Percentiles rank a stretch among this genome's conserved stretches.
Evolutionary conservation across 2,329 filamentous ascomycete species (phyloP).

Genomic region (Colletotrichum tanaceti): DNA sequence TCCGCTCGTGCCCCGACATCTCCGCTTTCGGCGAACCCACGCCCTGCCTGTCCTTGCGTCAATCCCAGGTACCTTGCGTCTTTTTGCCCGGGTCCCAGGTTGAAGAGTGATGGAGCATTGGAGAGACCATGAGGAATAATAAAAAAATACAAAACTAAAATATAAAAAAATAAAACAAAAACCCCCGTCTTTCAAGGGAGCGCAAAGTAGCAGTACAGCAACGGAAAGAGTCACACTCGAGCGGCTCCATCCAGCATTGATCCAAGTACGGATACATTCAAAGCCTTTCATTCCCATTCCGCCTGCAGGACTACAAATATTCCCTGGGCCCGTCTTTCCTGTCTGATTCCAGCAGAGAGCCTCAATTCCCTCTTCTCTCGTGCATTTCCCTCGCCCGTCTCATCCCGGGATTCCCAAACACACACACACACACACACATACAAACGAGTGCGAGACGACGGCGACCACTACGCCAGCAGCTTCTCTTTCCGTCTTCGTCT

Average conservation of each 20-base stretch:
- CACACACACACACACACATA: not conserved
- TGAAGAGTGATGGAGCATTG: not conserved
- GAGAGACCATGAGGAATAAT: not conserved
- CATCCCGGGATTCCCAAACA: not conserved
- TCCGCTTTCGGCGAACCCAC: constrained; percentile 44
- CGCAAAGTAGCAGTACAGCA: constrained; percentile 34
- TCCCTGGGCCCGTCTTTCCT: constrained; percentile 18
- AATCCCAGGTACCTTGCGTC: constrained; percentile 29
- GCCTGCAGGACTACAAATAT: constrained; percentile 33
- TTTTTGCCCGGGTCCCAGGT: constrained; percentile 2
- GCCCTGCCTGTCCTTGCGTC: constrained; percentile 37
- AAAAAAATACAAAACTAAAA: not conserved
- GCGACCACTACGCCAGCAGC: constrained; percentile 18
- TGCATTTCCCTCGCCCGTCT: constrained; percentile 1
- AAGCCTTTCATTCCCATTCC: not conserved
- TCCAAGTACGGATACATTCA: constrained; percentile 23
- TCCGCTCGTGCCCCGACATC: constrained; percentile 38
- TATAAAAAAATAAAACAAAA: not conserved
- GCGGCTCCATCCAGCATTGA: constrained; percentile 29
- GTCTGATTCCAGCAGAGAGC: constrained; percentile 15
- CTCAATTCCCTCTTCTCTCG: constrained; percentile 17
- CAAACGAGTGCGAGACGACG: not conserved
- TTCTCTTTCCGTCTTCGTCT: constrained; percentile 6
- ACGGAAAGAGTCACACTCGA: constrained; percentile 42
- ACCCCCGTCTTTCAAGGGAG: constrained; percentile 33